Evolutionary conservation across 768 basidiomycete genomes (phyloP).

Genomic region (Phaffia tasmanica): DNA sequence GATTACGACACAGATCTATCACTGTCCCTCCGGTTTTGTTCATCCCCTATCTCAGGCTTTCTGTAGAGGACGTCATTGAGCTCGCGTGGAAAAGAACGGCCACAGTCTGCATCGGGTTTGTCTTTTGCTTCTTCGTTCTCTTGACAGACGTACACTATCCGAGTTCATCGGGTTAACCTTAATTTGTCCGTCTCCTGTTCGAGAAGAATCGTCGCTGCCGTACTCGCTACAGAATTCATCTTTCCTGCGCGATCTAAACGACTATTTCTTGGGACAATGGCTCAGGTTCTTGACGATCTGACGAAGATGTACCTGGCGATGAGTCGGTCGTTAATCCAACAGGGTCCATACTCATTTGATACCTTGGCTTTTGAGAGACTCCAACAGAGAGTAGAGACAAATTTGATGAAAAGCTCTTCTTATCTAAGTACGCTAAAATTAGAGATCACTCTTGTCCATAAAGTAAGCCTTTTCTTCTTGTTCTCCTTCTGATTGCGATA

Average conservation of each 20-base stretch:
- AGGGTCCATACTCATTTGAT: not conserved
- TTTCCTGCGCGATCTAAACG: slow-evolving; percentile 30
- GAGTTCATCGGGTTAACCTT: not conserved
- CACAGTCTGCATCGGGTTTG: slow-evolving; percentile 19
- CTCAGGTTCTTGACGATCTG: slow-evolving; percentile 13
- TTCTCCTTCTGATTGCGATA: not conserved
- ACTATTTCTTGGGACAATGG: slow-evolving; percentile 17
- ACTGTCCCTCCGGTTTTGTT: slow-evolving; percentile 38
- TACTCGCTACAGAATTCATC: slow-evolving; percentile 34
- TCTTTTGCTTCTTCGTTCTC: no score
- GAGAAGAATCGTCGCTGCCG: slow-evolving; percentile 35
- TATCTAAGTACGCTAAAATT: slow-evolving; percentile 29
- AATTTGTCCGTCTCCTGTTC: not conserved
- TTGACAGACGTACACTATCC: not conserved
- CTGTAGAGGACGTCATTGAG: slow-evolving; percentile 29
- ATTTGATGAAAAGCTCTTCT: slow-evolving; percentile 1
- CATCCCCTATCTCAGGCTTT: slow-evolving; percentile 32
- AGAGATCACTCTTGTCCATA: slow-evolving; percentile 29
- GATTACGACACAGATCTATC: slow-evolving; percentile 31
- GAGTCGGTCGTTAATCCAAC: not conserved
- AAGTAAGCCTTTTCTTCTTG: not conserved
- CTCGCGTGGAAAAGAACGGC: slow-evolving; percentile 28
- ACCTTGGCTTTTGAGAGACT: not conserved
- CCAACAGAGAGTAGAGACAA: not conserved
- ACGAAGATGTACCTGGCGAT: slow-evolving; percentile 22